These are phyloP conservation scores for Aspergillus egyptiacus DNA, from an alignment of 495 filamentous ascomycete genomes.

Conservation along the genomic window DNA sequence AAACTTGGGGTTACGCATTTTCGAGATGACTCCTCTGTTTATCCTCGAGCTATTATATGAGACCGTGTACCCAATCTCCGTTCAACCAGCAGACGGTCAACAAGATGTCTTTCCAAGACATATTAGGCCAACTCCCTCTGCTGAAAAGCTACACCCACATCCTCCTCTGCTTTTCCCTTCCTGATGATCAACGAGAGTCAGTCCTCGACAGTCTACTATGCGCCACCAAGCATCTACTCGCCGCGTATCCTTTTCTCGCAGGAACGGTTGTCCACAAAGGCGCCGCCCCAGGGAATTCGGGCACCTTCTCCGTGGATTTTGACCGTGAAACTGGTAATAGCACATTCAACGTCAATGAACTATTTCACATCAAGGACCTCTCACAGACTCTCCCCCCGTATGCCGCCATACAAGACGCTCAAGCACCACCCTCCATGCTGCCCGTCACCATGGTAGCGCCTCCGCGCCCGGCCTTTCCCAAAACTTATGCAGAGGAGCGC, in stretches of 20 bases:
- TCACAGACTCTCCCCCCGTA: slow-evolving; percentile 20
- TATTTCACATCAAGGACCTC: slow-evolving; percentile 25
- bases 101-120: slow-evolving; percentile 19
- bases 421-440: slow-evolving; percentile 26
- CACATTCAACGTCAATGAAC: background rate
- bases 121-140: slow-evolving; percentile 36
- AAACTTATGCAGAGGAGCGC: slow-evolving; percentile 21
- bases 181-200: slow-evolving; percentile 10
- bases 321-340: background rate
- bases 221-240: slow-evolving; percentile 22
- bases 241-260: slow-evolving; percentile 28
- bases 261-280: slow-evolving; percentile 26
- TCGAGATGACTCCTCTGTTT: background rate
- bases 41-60: background rate
- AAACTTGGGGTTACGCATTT: too few species aligned
- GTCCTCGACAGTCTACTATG: slow-evolving; percentile 19
- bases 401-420: slow-evolving; percentile 14
- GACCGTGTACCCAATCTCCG: background rate
- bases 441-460: slow-evolving; percentile 21
- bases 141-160: slow-evolving; percentile 37
- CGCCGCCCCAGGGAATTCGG: slow-evolving; percentile 18
- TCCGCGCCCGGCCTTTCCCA: slow-evolving; percentile 26
- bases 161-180: slow-evolving; percentile 23
- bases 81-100: background rate
- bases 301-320: slow-evolving; percentile 20